Evolutionary conservation across 345 rosid species (phyloP).

Genomic region (Excoecaria cochinchinensis): DNA sequence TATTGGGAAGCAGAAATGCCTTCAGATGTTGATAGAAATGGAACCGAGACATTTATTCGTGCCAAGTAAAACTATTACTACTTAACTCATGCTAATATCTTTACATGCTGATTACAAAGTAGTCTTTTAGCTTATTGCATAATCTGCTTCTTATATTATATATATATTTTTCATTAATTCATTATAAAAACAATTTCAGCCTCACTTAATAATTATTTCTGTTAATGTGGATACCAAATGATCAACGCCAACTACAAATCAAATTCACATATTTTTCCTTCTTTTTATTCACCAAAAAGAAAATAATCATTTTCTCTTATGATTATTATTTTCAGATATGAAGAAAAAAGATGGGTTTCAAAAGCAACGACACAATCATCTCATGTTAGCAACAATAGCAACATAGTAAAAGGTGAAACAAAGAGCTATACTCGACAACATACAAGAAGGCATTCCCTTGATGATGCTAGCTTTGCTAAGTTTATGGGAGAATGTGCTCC

Average conservation of each 20-base stretch:
- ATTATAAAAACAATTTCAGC: no score
- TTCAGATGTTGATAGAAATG: constrained; percentile 9
- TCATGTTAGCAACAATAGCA: constrained; percentile 22
- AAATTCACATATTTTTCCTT: no score
- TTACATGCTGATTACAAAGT: no score
- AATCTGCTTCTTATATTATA: no score
- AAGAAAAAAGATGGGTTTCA: constrained; percentile 17
- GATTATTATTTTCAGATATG: constrained; percentile 14
- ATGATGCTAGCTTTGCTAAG: constrained; percentile 53
- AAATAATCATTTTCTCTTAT: neutral
- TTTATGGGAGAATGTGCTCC: constrained; percentile 37
- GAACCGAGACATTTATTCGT: constrained; percentile 18
- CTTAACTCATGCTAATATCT: no score
- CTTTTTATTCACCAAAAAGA: neutral
- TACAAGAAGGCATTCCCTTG: constrained; percentile 59
- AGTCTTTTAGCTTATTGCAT: no score
- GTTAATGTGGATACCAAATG: no score
- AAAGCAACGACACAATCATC: constrained; percentile 32
- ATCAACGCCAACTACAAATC: no score
- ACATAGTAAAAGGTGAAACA: constrained; percentile 28
- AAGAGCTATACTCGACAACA: constrained; percentile 34
- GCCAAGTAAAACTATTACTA: constrained; percentile 17
- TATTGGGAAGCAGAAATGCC: constrained; percentile 33
- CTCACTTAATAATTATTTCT: no score
- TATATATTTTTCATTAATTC: no score